A percentile compares a stretch with the other conserved stretches of the same genome.
Evolutionary conservation across 495 filamentous ascomycete genomes (phyloP).

Genomic region (Durotheca rogersii): DNA sequence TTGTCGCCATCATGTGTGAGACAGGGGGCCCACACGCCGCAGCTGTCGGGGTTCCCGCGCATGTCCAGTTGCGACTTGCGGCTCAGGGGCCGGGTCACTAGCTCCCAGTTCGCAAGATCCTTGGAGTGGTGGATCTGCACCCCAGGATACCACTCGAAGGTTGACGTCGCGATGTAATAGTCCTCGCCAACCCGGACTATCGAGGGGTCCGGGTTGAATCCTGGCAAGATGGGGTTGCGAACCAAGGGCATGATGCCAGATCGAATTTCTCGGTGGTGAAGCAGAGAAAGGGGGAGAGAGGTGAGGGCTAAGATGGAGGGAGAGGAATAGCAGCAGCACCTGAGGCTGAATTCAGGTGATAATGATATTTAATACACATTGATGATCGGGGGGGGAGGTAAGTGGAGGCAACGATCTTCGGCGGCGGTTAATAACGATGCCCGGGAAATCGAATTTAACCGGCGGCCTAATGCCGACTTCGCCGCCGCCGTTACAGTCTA

Average conservation of each 20-base stretch:
- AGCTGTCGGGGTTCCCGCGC: constrained; percentile 57
- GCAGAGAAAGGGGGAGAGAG: neutral
- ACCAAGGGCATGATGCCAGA: constrained; percentile 43
- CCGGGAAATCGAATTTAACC: constrained; percentile 25
- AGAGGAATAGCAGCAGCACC: no score
- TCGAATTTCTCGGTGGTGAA: neutral
- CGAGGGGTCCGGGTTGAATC: constrained; percentile 64
- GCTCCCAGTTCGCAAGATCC: constrained; percentile 60
- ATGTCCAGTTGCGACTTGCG: constrained; percentile 63
- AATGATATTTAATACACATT: no score
- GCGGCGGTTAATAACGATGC: constrained; percentile 13
- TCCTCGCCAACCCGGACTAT: constrained; percentile 56
- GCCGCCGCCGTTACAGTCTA: neutral
- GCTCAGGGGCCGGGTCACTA: constrained; percentile 59
- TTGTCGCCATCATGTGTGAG: constrained; percentile 57
- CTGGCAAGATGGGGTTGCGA: constrained; percentile 62
- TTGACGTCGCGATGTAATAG: constrained; percentile 65
- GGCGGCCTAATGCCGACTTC: constrained; percentile 9
- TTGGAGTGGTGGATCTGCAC: constrained; percentile 59
- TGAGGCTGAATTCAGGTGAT: no score
- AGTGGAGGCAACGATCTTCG: constrained; percentile 3
- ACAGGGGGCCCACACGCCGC: constrained; percentile 65
- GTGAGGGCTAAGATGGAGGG: no score
- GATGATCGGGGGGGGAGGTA: neutral
- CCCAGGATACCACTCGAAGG: constrained; percentile 64